Base-by-base conservation (phyloP, 2,329 filamentous ascomycete species). In the Nothophaeocryptopus gaeumannii region DNA sequence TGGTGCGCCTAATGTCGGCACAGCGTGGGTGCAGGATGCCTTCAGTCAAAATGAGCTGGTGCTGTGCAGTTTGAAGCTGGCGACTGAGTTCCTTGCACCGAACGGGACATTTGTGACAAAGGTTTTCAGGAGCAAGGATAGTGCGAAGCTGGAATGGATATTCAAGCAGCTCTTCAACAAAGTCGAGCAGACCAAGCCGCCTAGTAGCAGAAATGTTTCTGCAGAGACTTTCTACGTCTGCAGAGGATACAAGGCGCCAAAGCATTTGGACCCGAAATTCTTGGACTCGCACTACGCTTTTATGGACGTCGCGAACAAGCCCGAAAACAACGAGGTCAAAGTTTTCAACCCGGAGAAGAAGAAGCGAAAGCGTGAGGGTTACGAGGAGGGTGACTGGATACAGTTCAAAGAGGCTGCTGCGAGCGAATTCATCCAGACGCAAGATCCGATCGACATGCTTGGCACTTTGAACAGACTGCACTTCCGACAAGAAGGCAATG, bases 191-290 rank as follows among this genome's bases (percentile, higher is more conserved):
- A 99, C 93, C 5, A 99, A 99, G 71, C 93, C 93, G 3, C 93
- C 93, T 0, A 95, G 90, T 0, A 96, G 89, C 8, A 81, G 93
- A 76, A 96, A 95, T 64, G 92, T 99, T 45, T 96, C 90, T 7
- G 93, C 93, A 58, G 93, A 99, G 76, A 97, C 97, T 35, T 99
- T 99, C 75, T 92, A 97, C 57, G 93, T 99, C 31, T 97, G 92
- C 72, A 83, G 86, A 59, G 93, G 92, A 14, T 99, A 84, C 78
- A 97, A 96, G 73, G 92, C 92, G 0, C 93, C 93, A 3, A 97
- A 96, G 73, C 81, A 84, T 56, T 82, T 99, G 51, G 93, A 99
- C 65, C 90, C 92, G 8, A 88, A 88, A 59, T 95, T 99, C 68
- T 77, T 99, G 45, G 93, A 99, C 64, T 83, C 93, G 5, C 83